These are phyloP conservation scores for Dictyostelium brefeldianum DNA, from an alignment of 78 protist genomes.

Conservation along the genomic window DNA sequence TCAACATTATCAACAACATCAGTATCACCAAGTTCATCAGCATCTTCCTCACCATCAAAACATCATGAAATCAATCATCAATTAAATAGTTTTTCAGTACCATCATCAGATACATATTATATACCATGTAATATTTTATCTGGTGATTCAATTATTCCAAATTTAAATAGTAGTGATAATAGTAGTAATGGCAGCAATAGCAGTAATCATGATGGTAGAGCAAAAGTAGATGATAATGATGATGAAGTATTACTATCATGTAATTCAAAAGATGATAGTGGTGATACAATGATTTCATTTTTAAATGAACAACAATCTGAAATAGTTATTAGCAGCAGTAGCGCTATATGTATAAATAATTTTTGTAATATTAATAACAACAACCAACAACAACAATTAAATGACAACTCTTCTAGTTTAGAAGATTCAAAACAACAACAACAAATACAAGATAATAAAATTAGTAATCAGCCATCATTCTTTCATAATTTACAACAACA, in stretches of 20 bases:
- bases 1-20: not conserved
- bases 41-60: not conserved
- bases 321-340: not conserved
- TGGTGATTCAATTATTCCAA: conserved; percentile 11
- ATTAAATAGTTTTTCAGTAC: conserved; percentile 6
- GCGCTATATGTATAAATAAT: conserved; percentile 9
- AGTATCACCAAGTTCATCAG: not conserved
- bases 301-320: not conserved
- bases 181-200: not conserved
- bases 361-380: conserved; percentile 14
- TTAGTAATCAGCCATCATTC: not conserved
- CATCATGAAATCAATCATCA: not conserved
- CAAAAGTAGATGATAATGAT: conserved; percentile 53
- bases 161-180: not conserved
- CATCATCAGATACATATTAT: not conserved
- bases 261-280: not conserved
- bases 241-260: conserved; percentile 32
- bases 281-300: not conserved
- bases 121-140: not conserved
- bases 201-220: not conserved
- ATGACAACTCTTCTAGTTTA: conserved; percentile 3
- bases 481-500: conserved; percentile 15
- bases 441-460: not conserved
- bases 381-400: not conserved
- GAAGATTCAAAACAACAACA: conserved; percentile 19